phyloP scores from a whole-genome alignment of 805 yeast genomes.

The Candida jianshihensis region DNA sequence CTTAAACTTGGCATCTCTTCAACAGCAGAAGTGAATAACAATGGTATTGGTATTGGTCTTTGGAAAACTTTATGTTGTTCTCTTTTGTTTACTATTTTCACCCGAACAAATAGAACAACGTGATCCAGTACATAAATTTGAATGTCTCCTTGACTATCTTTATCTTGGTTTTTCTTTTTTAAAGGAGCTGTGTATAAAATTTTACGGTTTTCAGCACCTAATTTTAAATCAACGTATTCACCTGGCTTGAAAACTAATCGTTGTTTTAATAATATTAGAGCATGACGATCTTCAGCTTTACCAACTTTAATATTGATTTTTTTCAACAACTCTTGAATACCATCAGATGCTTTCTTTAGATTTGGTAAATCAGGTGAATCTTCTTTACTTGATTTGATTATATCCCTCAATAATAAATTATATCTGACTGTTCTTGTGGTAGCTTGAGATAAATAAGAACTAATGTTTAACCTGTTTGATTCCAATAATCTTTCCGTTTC shows the following conservation, averaged over 20 bases:
- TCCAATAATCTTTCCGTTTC: conserved; percentile 83
- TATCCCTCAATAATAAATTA: conserved; percentile 75
- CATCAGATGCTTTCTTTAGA: conserved; percentile 65
- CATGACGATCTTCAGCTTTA: conserved; percentile 87
- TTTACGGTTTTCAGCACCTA: conserved; percentile 74
- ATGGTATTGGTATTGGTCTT: conserved; percentile 77
- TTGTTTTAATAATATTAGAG: conserved; percentile 79
- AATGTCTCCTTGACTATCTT: conserved; percentile 67
- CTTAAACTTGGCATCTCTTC: conserved; percentile 70
- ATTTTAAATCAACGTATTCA: conserved; percentile 79
- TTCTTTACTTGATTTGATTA: conserved; percentile 75
- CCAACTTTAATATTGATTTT: conserved; percentile 81
- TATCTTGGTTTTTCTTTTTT: conserved; percentile 69
- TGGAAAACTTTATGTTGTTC: conserved; percentile 90
- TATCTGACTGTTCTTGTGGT: conserved; percentile 94
- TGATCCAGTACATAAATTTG: conserved; percentile 87
- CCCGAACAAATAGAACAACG: conserved; percentile 76
- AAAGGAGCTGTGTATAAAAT: conserved; percentile 74
- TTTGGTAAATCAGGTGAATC: conserved; percentile 56
- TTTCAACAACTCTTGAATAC: conserved; percentile 66
- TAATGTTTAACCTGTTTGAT: conserved; percentile 82
- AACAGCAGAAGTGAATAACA: conserved; percentile 65
- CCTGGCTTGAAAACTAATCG: conserved; percentile 74
- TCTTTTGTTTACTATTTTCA: conserved; percentile 79
- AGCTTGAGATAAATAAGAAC: conserved; percentile 90